Evolutionary conservation across 139 green algal genomes (phyloP).

Genomic region (Chlamydomonas asymmetrica): DNA sequence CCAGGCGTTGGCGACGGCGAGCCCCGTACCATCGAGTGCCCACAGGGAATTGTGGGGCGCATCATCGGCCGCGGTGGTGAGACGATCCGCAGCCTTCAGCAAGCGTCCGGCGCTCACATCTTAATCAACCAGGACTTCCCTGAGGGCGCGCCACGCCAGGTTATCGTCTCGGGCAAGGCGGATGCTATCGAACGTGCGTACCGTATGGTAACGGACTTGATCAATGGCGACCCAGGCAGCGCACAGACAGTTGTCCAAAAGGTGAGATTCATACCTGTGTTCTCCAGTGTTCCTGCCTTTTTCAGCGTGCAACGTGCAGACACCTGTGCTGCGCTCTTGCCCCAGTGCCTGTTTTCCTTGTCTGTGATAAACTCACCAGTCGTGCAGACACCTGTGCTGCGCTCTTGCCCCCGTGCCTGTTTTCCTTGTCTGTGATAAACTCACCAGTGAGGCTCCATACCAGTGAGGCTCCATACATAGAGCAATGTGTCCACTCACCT

Average conservation of each 20-base stretch:
- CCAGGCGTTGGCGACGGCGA: conserved; percentile 13
- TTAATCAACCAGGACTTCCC: conserved; percentile 65
- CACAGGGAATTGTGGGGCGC: conserved; percentile 82
- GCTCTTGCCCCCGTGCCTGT: no score
- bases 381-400: no score
- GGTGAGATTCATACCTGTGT: no score
- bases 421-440: no score
- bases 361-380: no score
- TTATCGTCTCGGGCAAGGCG: conserved; percentile 70
- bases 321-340: no score
- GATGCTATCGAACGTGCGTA: conserved; percentile 66
- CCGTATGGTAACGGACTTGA: conserved; percentile 85
- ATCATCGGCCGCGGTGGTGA: conserved; percentile 95
- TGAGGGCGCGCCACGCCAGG: conserved; percentile 51
- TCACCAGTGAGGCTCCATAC: no score
- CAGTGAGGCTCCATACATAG: no score
- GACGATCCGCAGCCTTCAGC: conserved; percentile 96
- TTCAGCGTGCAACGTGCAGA: no score
- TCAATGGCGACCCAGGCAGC: conserved; percentile 76
- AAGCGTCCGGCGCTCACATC: conserved; percentile 82
- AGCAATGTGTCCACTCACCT: no score
- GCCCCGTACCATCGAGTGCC: conserved; percentile 66
- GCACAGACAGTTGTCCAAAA: conserved; percentile 83
- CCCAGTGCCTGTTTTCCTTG: no score
- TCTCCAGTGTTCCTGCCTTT: no score